Evolutionary conservation across 192 early-diverging fungal genomes (phyloP), one percentile per base, ranked within the genome.

Genomic region (Thoreauomyces humboldtii): DNA sequence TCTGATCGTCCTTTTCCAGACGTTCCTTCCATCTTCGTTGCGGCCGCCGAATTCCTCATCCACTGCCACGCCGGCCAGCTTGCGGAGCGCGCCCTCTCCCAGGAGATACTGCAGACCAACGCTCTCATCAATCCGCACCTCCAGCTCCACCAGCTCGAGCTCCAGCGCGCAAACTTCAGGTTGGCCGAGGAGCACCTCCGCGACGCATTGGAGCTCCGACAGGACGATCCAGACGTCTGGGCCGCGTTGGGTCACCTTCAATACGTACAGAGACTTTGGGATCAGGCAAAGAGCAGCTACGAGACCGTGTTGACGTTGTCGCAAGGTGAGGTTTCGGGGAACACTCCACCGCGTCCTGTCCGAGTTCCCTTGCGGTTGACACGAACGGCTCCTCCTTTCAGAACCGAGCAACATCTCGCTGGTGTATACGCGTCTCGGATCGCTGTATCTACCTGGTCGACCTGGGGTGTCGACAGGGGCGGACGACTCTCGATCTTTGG

Each of bases 181-280:
- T 38, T 65, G 21, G 81, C 81, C 24, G 59, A 63, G 4, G 66
- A 78, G 33, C 61, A 73, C 44, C 47, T 86, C 27, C 56, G 65
- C 34, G 71, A 65, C 7, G 84, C 84, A 0, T 62, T 86, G 53
- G 70, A 81, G 34, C 64, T 83, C 19, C 59, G 72, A 29, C 81
- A 84, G 57, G 79, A 77, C 56, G 73, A 78, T 54, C 71, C 79
- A 24, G 65, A 76, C 56, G 80, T 76, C 9, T 86, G 84, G 84
- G 73, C 84, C 0, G 68, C 71, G 12, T 53, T 83, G 9, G 81
- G 78, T 57, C 72, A 82, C 44, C 53, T 82, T 9, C 77, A 84
- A n/a, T 84, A 61, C 58, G 59, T 78, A 33, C 80, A 80, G 61
- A 64, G 71, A 27, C 51, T 61, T 29, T 80, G 68, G 71, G 50